These are phyloP conservation scores for Clarireedia homoeocarpa DNA, from an alignment of 2,329 filamentous ascomycete genomes.

Conservation along the genomic window DNA sequence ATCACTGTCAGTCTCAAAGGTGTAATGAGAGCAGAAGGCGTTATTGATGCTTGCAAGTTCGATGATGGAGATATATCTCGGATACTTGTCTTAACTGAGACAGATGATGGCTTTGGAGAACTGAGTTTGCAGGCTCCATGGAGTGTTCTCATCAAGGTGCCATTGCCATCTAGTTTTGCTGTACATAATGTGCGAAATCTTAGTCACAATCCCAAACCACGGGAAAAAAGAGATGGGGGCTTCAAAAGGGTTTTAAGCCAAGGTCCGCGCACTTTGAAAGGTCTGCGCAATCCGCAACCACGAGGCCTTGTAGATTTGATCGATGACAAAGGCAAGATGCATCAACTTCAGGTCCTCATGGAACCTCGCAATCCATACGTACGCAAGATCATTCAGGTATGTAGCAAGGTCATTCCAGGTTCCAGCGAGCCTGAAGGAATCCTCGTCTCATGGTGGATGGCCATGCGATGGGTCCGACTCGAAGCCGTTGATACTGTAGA, in stretches of 20 bases:
- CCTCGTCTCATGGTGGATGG: slow-evolving; percentile 65
- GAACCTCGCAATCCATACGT: slow-evolving; percentile 58
- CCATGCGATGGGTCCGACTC: slow-evolving; percentile 57
- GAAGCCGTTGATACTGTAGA: slow-evolving; percentile 41
- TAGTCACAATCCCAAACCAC: slow-evolving; percentile 45
- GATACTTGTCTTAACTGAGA: slow-evolving; percentile 62
- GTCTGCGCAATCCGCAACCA: slow-evolving; percentile 49
- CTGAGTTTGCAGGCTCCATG: slow-evolving; percentile 69
- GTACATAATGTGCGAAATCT: slow-evolving; percentile 53
- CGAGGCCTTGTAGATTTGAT: slow-evolving; percentile 58
- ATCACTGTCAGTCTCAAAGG: slow-evolving; percentile 23
- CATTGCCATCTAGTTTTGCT: slow-evolving; percentile 49
- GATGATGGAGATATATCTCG: slow-evolving; percentile 59
- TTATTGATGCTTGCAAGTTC: slow-evolving; percentile 66
- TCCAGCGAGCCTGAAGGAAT: slow-evolving; percentile 51
- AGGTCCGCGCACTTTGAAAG: slow-evolving; percentile 30
- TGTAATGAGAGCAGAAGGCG: slow-evolving; percentile 46
- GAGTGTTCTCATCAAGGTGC: slow-evolving; percentile 61
- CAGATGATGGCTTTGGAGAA: slow-evolving; percentile 54
- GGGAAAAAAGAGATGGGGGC: slow-evolving; percentile 44
- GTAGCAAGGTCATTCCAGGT: slow-evolving; percentile 55
- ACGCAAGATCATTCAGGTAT: slow-evolving; percentile 50
- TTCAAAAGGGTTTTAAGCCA: slow-evolving; percentile 37
- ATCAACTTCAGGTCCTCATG: slow-evolving; percentile 61
- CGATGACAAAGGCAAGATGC: slow-evolving; percentile 52